phyloP scores from a whole-genome alignment of 192 early-diverging fungal species.

The Backusella tarrabulga region DNA sequence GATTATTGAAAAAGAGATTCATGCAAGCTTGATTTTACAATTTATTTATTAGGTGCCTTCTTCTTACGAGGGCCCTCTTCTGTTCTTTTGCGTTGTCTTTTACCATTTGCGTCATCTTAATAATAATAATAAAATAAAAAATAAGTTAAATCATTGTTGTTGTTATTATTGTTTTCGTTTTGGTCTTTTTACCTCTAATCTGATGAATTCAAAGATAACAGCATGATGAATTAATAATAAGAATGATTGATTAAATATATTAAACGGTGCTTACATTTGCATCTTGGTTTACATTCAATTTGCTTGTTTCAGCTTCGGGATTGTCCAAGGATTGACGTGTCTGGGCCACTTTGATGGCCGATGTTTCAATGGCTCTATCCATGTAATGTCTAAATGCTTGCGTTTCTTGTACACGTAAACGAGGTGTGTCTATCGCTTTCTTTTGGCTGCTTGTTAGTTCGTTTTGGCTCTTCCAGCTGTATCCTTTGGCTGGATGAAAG shows the following conservation, averaged over 20 bases:
- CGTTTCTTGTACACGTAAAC: conserved; percentile 28
- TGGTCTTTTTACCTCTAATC: neutral
- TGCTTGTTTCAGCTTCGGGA: conserved; percentile 15
- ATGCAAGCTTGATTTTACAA: too few relatives aligned
- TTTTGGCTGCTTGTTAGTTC: neutral
- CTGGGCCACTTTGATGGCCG: conserved; percentile 21
- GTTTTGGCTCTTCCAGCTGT: conserved; percentile 46
- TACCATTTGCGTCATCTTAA: conserved; percentile 17
- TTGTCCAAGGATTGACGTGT: conserved; percentile 12
- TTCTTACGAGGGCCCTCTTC: conserved; percentile 19
- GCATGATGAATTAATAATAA: neutral
- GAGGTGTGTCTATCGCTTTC: neutral
- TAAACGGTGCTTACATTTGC: neutral
- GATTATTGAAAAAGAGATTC: neutral
- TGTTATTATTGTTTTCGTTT: neutral
- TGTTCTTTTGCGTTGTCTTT: conserved; percentile 26
- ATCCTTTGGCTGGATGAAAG: conserved; percentile 59
- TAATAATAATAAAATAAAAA: neutral
- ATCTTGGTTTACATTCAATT: neutral
- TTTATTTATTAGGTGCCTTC: conserved; percentile 2
- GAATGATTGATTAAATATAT: neutral
- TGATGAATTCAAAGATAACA: neutral
- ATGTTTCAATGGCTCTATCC: conserved; percentile 35
- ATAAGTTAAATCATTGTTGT: neutral
- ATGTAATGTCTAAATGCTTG: conserved; percentile 30